A percentile compares a stretch with the other conserved stretches of the same genome.
Conservation (phyloP, 768 basidiomycete species). For the Leccinellum rugosiceps region DNA sequence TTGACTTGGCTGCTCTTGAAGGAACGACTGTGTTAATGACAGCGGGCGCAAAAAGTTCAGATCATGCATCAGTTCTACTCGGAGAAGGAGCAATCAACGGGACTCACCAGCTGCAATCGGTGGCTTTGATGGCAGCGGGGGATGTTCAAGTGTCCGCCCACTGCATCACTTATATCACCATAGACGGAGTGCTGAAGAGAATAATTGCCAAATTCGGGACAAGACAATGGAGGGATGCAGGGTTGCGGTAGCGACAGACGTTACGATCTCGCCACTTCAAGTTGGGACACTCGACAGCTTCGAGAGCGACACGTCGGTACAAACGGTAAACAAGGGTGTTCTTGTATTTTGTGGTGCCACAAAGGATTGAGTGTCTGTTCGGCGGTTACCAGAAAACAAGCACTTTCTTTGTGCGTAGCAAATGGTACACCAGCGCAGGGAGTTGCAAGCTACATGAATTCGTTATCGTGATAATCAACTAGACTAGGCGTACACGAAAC, state of each 20-base stretch:
- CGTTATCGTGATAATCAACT: background rate
- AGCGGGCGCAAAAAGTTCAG: background rate
- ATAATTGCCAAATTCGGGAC: constrained; percentile 22
- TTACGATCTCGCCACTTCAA: constrained; percentile 1
- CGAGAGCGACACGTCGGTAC: constrained; percentile 2
- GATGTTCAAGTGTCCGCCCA: background rate
- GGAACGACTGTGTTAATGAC: background rate
- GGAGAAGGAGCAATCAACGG: background rate
- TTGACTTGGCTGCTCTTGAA: constrained; percentile 1
- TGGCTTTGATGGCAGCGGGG: constrained; percentile 23
- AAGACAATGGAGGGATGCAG: constrained; percentile 12
- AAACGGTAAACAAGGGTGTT: constrained; percentile 18
- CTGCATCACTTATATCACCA: constrained; percentile 25
- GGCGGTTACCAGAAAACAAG: constrained; percentile 5
- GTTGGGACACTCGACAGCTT: background rate
- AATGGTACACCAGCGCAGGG: background rate
- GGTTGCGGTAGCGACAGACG: constrained; percentile 23
- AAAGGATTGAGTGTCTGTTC: background rate
- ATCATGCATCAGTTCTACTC: constrained; percentile 1
- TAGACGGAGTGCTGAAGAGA: constrained; percentile 7
- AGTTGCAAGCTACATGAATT: background rate
- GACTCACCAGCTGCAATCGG: constrained; percentile 28
- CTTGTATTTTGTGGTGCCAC: constrained; percentile 19
- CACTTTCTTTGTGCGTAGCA: background rate
- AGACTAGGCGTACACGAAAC: background rate